phyloP scores from a whole-genome alignment of 495 filamentous ascomycete genomes.

The Chaetomium cochliodes region DNA sequence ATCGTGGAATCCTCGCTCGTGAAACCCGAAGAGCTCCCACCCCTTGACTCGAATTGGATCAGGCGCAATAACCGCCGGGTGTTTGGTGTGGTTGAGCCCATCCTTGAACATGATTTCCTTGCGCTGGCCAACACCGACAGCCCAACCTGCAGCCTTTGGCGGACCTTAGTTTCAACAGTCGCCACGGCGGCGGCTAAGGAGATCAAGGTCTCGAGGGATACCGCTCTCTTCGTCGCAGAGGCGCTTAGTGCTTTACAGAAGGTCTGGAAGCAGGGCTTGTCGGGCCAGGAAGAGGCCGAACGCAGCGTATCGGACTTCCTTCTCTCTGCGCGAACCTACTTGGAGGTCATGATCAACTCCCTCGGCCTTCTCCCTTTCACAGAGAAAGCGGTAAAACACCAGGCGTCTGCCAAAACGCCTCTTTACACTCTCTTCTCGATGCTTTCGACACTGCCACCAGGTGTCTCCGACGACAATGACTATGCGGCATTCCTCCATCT shows the following conservation, averaged over 20 bases:
- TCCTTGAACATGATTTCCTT: conserved; percentile 59
- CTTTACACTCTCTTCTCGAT: conserved; percentile 52
- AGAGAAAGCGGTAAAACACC: conserved; percentile 58
- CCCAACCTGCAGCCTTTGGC: conserved; percentile 63
- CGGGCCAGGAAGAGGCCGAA: conserved; percentile 24
- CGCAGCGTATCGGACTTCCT: conserved; percentile 51
- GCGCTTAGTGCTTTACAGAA: conserved; percentile 64
- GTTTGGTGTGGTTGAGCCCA: conserved; percentile 60
- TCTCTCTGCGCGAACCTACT: conserved; percentile 57
- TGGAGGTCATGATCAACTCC: conserved; percentile 59
- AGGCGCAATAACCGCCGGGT: conserved; percentile 63
- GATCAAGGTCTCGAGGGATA: conserved; percentile 81
- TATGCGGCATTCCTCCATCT: conserved; percentile 42
- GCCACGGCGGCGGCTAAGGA: conserved; percentile 81
- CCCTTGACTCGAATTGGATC: conserved; percentile 84
- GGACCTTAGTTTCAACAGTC: conserved; percentile 63
- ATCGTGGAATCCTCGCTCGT: conserved; percentile 58
- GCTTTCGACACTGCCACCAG: conserved; percentile 45
- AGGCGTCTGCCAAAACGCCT: conserved; percentile 41
- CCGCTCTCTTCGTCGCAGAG: conserved; percentile 72
- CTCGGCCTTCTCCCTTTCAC: conserved; percentile 75
- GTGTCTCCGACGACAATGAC: conserved; percentile 44
- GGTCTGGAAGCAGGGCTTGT: conserved; percentile 57
- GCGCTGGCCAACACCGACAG: conserved; percentile 46
- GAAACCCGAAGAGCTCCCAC: conserved; percentile 68